Evolutionary conservation across 768 basidiomycete genomes (phyloP), one percentile per base, ranked within the genome.

Genomic region (Serendipita vermifera): DNA sequence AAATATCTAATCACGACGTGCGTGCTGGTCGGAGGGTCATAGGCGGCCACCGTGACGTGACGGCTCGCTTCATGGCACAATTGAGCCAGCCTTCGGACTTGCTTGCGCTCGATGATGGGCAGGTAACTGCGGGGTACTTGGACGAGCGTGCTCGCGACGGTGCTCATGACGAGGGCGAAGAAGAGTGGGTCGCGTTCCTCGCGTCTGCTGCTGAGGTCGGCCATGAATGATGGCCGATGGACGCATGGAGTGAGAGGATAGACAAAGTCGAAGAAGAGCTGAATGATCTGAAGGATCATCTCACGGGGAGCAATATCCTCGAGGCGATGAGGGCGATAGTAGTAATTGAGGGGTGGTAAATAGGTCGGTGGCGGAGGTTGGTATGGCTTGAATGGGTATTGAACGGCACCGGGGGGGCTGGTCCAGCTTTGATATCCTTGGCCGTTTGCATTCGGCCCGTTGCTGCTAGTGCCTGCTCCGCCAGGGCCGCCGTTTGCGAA

Each of bases 211-310:
- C 83, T 80, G 29, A 96, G 73, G 70, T 91, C 91, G n/a, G 86
- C 83, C 80, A 90, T 83, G 67, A 92, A 92, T 1, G 85, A 87
- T 26, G 88, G 88, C 64, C 85, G 86, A 71, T 96, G 92, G 39
- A 96, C 72, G 67, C 87, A 90, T 3, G 91, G 91, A 6, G 87
- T 93, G 31, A 94, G 75, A 6, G 87, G 85, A 68, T 91, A 91
- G 46, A 93, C 87, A 65, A 88, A 94, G 67, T 93, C 91, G 66
- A 93, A 94, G 72, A 90, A 96, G 11, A 93, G 78, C 35, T 83
- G 77, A 59, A 92, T 82, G 62, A 94, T 85, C 58, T 87, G 79
- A 36, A 80, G 78, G 46, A 92, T 82, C 3, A 83, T 85, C 57
- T 87, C 83, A 55, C 87, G 76, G 17, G 87, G 85, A 7, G 88